These are phyloP conservation scores for Chondrostereum purpureum DNA, from an alignment of 1,284 basidiomycete species.

Conservation along the genomic window DNA sequence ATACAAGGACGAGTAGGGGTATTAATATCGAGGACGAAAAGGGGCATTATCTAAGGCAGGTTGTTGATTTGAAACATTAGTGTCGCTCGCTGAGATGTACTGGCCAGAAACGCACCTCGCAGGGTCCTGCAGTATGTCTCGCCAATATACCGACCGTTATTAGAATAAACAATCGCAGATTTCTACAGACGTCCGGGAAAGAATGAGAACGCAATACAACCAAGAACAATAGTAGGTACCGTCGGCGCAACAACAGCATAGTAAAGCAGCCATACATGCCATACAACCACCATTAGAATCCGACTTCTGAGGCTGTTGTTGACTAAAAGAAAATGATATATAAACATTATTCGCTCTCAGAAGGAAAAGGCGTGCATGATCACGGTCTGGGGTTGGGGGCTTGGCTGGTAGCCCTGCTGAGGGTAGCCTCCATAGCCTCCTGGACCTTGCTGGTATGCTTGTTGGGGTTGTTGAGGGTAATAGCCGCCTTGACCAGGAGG, in stretches of 20 bases:
- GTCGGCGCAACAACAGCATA: neutral
- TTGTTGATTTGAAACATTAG: no score
- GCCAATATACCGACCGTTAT: neutral
- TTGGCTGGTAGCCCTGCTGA: neutral
- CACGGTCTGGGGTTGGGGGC: neutral
- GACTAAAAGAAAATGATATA: neutral
- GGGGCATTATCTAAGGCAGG: no score
- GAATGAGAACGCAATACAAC: neutral
- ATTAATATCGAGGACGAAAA: no score
- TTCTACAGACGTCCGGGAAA: no score
- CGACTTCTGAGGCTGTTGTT: neutral
- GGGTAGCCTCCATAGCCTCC: neutral
- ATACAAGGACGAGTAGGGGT: no score
- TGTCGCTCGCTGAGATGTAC: no score
- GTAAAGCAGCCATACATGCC: neutral
- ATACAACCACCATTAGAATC: neutral
- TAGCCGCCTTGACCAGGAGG: neutral
- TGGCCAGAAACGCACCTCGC: no score
- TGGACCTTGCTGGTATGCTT: neutral
- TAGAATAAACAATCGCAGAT: neutral
- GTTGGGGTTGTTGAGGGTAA: neutral
- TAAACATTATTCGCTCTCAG: neutral
- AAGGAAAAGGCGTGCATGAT: neutral
- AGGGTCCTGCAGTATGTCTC: no score
- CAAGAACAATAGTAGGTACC: neutral